Base-by-base conservation (phyloP, 2,329 filamentous ascomycete genomes). In the Diaporthe sp. region DNA sequence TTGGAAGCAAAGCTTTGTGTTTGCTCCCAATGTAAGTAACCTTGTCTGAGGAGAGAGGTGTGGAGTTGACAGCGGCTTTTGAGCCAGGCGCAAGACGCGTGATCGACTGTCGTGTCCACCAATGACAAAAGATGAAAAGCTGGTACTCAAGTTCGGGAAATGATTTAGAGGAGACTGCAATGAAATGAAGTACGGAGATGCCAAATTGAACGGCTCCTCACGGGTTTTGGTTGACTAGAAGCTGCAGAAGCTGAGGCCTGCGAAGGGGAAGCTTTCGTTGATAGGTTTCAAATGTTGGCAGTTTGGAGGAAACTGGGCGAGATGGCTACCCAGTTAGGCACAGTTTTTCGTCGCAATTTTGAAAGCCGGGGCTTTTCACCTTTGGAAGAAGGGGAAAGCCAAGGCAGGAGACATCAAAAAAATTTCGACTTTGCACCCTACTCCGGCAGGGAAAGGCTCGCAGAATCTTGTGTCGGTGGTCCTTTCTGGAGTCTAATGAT, bases 131-230 rank as follows among this genome's bases (percentile, higher is more conserved):
- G n/a, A n/a, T n/a, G n/a, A n/a, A n/a, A n/a, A n/a, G n/a, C n/a
- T n/a, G n/a, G n/a, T n/a, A n/a, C n/a, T n/a, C n/a, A n/a, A n/a
- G n/a, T n/a, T n/a, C n/a, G n/a, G n/a, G n/a, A n/a, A n/a, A n/a
- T n/a, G n/a, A n/a, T n/a, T n/a, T n/a, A 7, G 15, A 42, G 25
- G 15, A 19, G 15, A 10, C 2, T 42, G 19, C 1, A 4, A 57
- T 22, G 30, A 33, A 9, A 12, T 4, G 3, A 2, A 12, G 30
- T 57, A 35, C 40, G 7, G 22, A 28, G 35, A 0, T 61, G 35
- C n/a, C n/a, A 28, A 17, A 1, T n/a, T 58, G 22, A 38, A 2
- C 1, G 55, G 9, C 1, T 10, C 0, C 1, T 25, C 0, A 4
- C 22, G 17, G 13, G 33, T 9, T 38, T 2, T 4, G 13, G 0